Evolutionary conservation across 2,329 filamentous ascomycete species (phyloP), one percentile per base, ranked within the genome.

Genomic region (Fusarium sp.): DNA sequence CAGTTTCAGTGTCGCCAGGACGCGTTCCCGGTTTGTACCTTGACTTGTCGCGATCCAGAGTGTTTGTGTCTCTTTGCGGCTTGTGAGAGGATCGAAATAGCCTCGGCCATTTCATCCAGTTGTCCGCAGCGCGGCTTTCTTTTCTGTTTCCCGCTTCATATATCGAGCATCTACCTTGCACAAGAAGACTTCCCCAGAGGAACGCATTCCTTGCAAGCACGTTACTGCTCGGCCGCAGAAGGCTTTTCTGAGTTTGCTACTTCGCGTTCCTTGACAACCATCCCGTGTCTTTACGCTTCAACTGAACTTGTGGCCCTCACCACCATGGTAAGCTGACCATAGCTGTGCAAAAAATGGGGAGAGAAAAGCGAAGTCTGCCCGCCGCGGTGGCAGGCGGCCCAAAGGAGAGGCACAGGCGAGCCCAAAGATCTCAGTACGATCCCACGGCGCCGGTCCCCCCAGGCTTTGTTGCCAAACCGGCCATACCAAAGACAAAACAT

Each of bases 401-500:
- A 57, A 81, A 81, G 63, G 79, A 81, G 65, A 74, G 76, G 68
- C 79, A 80, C 67, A 80, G 70, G 63, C 77, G 77, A 65, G 68
- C 73, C 52, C 73, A 76, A 53, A 76, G 75, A 65, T 73, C 76
- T 41, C 78, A 77, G 70, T 77, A 74, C 68, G 80, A 78, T 65
- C 74, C 73, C 18, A 75, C 75, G 50, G 78, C 77, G 37, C 78
- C 80, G 60, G 70, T 78, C 65, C 80, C 78, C 13, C 64, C 73
- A 28, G 77, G 74, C 51, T 76, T 84, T 55, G 78, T 81, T 53
- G 80, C 81, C 48, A 83, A 80, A 63, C 80, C 78, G 47, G 70
- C 78, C 28, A 61, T 79, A 13, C 80, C 84, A 37, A 87, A 84
- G 65, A 79, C 84, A 44, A 89, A 89, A 74, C 87, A 91, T 77